Percentiles rank a stretch among this genome's conserved stretches.
These are phyloP conservation scores for Chlorella sp. DNA, from an alignment of 139 green algal genomes.

Conservation along the genomic window DNA sequence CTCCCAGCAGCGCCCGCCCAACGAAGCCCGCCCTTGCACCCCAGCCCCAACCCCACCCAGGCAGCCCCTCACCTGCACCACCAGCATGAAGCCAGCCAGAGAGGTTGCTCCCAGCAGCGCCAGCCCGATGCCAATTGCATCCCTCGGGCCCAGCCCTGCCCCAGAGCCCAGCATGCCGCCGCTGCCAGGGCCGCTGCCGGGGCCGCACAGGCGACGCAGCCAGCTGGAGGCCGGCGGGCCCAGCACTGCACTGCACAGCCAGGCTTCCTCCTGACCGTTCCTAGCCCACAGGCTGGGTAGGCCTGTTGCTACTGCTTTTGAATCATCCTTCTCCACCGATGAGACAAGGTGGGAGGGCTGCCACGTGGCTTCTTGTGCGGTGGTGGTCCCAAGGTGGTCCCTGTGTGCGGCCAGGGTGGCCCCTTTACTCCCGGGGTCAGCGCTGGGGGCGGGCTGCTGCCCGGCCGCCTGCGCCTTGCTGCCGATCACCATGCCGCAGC, in stretches of 20 bases:
- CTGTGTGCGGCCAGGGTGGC: too few species aligned
- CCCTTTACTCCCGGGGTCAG: too few species aligned
- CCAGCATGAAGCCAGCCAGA: conserved; percentile 30
- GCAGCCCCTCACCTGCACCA: conserved; percentile 13
- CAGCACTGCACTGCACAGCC: background rate
- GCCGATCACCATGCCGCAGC: conserved; percentile 20
- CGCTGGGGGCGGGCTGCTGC: background rate
- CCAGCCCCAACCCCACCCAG: background rate
- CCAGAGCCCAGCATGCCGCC: too few species aligned
- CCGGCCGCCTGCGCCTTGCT: conserved; percentile 12
- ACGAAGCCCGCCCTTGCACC: background rate
- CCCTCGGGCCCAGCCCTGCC: background rate
- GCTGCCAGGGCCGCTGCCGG: too few species aligned
- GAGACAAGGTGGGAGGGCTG: too few species aligned
- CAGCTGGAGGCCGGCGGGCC: background rate
- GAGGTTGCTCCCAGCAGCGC: conserved; percentile 3
- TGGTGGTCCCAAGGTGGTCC: too few species aligned
- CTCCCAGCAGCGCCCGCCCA: too few species aligned
- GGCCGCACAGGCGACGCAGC: background rate
- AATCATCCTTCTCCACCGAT: too few species aligned
- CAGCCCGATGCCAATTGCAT: background rate
- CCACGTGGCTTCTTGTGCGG: too few species aligned
- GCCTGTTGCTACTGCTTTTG: too few species aligned
- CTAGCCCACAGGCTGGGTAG: background rate
- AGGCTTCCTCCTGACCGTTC: background rate